Percentiles rank a stretch among this genome's conserved stretches.
phyloP scores from a whole-genome alignment of 768 basidiomycete species.

The Boletus rubescentipes region DNA sequence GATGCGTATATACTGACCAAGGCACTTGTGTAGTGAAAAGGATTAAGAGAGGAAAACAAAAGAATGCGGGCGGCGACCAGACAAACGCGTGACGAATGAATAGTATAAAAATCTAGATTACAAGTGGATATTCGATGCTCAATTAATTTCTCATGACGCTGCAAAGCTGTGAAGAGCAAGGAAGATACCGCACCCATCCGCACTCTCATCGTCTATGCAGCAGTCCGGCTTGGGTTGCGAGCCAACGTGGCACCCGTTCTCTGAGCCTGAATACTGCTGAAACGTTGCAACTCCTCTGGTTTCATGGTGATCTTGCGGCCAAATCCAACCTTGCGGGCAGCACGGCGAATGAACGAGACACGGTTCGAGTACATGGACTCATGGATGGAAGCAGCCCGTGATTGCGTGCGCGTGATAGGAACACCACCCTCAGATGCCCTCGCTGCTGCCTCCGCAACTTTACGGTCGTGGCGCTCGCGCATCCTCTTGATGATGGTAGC shows the following conservation, averaged over 20 bases:
- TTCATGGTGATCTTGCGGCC: slow-evolving; percentile 77
- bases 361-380: slow-evolving; percentile 95
- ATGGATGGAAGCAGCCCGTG: slow-evolving; percentile 86
- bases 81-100: slow-evolving; percentile 14
- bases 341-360: slow-evolving; percentile 89
- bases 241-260: slow-evolving; percentile 76
- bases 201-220: slow-evolving; percentile 35
- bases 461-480: slow-evolving; percentile 59
- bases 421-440: slow-evolving; percentile 42
- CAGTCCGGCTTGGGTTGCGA: slow-evolving; percentile 69
- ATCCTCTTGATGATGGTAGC: slow-evolving; percentile 85
- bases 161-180: slow-evolving; percentile 20
- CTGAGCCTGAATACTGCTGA: slow-evolving; percentile 83
- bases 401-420: slow-evolving; percentile 82
- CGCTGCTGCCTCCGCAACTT: slow-evolving; percentile 40
- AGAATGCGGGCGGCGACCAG: slow-evolving; percentile 19
- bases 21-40: slow-evolving; percentile 11
- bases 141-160: slow-evolving; percentile 17
- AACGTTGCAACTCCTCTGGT: slow-evolving; percentile 82
- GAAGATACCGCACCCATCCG: slow-evolving; percentile 23
- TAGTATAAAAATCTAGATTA: slow-evolving; percentile 34
- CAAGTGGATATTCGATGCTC: slow-evolving; percentile 33
- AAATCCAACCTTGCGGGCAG: slow-evolving; percentile 86
- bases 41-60: slow-evolving; percentile 15
- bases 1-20: slow-evolving; percentile 19